Conservation (phyloP, 2,329 filamentous ascomycete species). For the Nothopassalora personata region DNA sequence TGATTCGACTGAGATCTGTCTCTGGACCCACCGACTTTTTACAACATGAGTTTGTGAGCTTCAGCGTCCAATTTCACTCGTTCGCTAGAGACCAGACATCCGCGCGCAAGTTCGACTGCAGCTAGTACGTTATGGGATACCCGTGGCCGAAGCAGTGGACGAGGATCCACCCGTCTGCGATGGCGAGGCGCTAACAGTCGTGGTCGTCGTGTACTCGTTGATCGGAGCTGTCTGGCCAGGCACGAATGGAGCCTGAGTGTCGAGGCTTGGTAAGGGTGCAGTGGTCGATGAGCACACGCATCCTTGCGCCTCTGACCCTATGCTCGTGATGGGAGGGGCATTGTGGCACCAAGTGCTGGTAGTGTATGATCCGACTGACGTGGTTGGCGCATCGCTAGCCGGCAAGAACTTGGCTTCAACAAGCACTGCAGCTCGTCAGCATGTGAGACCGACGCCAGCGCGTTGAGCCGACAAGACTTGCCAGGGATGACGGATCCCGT, state of each 20-base stretch:
- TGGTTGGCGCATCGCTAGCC: constrained; percentile 29
- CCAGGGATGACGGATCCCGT: constrained; percentile 63
- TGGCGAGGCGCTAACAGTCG: constrained; percentile 3
- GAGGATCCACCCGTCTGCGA: neutral
- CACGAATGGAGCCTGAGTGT: constrained; percentile 15
- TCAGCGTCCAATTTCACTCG: too few relatives aligned
- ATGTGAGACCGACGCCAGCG: neutral
- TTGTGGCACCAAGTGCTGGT: constrained; percentile 33
- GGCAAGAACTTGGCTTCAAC: constrained; percentile 52
- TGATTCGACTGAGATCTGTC: neutral
- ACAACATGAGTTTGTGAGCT: too few relatives aligned
- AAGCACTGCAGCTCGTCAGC: constrained; percentile 40
- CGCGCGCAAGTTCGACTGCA: neutral
- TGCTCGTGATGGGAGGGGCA: constrained; percentile 30
- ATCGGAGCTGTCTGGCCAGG: constrained; percentile 20
- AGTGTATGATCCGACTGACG: constrained; percentile 29
- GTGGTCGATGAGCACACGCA: constrained; percentile 28
- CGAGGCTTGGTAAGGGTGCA: constrained; percentile 13
- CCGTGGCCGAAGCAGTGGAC: neutral
- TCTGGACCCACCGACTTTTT: too few relatives aligned
- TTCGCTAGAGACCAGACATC: neutral
- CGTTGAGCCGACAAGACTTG: neutral
- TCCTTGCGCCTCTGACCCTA: constrained; percentile 21
- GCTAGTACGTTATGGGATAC: neutral
- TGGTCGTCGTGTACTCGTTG: constrained; percentile 19